A percentile compares a stretch with the other conserved stretches of the same genome.
Evolutionary conservation across 768 basidiomycete species (phyloP).

Genomic region (Amanita pallidorosea): DNA sequence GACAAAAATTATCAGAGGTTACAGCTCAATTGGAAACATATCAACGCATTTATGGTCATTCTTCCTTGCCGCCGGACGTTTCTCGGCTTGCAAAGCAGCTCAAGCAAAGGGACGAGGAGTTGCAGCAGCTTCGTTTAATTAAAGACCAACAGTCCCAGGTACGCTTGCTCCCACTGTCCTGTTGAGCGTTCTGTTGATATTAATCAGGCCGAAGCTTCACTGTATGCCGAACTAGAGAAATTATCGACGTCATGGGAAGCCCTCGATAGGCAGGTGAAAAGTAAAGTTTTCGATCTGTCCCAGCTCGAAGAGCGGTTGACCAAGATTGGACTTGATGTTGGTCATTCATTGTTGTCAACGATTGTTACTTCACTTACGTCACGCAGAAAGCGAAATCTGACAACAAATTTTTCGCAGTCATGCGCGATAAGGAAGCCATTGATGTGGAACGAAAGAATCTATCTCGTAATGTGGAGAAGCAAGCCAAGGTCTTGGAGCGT

Average conservation of each 20-base stretch:
- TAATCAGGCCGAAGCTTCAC: conserved; percentile 54
- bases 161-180: conserved; percentile 11
- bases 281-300: conserved; percentile 77
- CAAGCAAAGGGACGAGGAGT: conserved; percentile 56
- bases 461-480: conserved; percentile 35
- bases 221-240: conserved; percentile 80
- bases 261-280: conserved; percentile 70
- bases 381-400: conserved; percentile 88
- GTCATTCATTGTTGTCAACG: conserved; percentile 12
- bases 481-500: conserved; percentile 49
- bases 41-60: conserved; percentile 51
- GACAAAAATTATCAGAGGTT: conserved; percentile 34
- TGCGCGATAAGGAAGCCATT: conserved; percentile 81
- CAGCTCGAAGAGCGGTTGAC: conserved; percentile 62
- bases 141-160: conserved; percentile 59
- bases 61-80: conserved; percentile 41
- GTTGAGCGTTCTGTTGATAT: conserved; percentile 6
- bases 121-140: conserved; percentile 50
- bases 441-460: conserved; percentile 67
- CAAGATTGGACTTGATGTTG: conserved; percentile 59
- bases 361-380: not conserved
- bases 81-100: conserved; percentile 43
- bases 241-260: conserved; percentile 82
- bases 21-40: conserved; percentile 48
- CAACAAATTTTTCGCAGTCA: conserved; percentile 86